Conservation (phyloP, 257 asterid species). For the Solanum dulcamara region DNA sequence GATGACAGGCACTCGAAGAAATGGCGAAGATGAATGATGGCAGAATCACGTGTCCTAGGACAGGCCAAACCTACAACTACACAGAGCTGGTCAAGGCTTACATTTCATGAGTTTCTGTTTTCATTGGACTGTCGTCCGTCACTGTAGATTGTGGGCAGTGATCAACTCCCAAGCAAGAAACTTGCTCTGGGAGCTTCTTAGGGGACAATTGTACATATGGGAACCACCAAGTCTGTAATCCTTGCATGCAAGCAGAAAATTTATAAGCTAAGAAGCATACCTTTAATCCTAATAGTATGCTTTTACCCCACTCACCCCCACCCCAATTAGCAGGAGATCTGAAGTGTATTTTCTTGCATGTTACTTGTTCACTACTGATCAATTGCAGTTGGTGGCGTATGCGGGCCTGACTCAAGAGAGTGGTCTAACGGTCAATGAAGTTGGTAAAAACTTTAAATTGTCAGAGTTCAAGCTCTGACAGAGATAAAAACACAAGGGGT, state of each 20-base stretch:
- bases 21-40: conserved; percentile 80
- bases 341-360: not conserved
- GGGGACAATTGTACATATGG: not conserved
- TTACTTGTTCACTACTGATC: not conserved
- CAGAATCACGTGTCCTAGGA: conserved; percentile 81
- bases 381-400: not conserved
- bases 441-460: not conserved
- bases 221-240: not conserved
- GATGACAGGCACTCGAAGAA: conserved; percentile 73
- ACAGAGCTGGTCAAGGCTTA: conserved; percentile 69
- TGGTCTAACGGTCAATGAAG: not conserved
- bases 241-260: not conserved
- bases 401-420: not conserved
- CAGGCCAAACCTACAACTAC: conserved; percentile 54
- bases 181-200: not conserved
- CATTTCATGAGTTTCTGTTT: conserved; percentile 38
- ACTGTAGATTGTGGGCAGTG: not conserved
- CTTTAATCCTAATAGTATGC: not conserved
- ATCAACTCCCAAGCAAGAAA: not conserved
- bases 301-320: too few relatives aligned
- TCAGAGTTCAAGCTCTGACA: not conserved
- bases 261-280: not conserved
- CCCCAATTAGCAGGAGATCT: not conserved
- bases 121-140: not conserved
- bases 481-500: not conserved